These are phyloP conservation scores for Puya raimondii DNA, from an alignment of 176 grass and related monocot species.

Conservation along the genomic window DNA sequence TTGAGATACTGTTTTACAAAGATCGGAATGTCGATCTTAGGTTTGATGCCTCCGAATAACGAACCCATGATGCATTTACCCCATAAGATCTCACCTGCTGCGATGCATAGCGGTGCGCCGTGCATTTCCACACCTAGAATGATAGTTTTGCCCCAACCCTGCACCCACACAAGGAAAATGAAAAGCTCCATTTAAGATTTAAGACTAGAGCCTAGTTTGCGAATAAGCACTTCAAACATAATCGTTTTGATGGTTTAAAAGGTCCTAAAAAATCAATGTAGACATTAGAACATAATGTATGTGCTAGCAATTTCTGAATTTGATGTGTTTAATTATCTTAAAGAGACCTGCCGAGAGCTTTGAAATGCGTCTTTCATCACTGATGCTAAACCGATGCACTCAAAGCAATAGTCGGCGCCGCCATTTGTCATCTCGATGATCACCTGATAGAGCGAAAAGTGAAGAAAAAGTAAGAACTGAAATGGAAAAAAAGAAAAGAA, in stretches of 20 bases:
- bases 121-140: slow-evolving; percentile 74
- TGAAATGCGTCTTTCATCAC: slow-evolving; percentile 60
- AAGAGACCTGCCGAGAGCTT: slow-evolving; percentile 43
- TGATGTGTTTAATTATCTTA: background rate
- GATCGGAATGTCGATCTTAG: slow-evolving; percentile 73
- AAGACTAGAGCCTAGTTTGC: background rate
- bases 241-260: background rate
- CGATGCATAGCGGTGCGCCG: slow-evolving; percentile 37
- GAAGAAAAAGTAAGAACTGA: background rate
- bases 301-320: background rate
- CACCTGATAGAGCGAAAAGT: slow-evolving; percentile 17
- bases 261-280: no score
- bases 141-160: slow-evolving; percentile 92
- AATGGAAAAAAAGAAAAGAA: no score
- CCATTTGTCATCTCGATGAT: slow-evolving; percentile 71
- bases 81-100: slow-evolving; percentile 31
- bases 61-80: slow-evolving; percentile 51
- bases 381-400: slow-evolving; percentile 71
- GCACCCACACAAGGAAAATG: background rate
- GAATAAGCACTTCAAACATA: background rate
- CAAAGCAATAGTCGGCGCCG: slow-evolving; percentile 68
- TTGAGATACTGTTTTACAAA: slow-evolving; percentile 56
- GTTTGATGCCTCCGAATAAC: slow-evolving; percentile 63
- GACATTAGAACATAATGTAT: no score
- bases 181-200: background rate